Evolutionary conservation across 305 asterid species (phyloP).

Genomic region (Rubia occidens): DNA sequence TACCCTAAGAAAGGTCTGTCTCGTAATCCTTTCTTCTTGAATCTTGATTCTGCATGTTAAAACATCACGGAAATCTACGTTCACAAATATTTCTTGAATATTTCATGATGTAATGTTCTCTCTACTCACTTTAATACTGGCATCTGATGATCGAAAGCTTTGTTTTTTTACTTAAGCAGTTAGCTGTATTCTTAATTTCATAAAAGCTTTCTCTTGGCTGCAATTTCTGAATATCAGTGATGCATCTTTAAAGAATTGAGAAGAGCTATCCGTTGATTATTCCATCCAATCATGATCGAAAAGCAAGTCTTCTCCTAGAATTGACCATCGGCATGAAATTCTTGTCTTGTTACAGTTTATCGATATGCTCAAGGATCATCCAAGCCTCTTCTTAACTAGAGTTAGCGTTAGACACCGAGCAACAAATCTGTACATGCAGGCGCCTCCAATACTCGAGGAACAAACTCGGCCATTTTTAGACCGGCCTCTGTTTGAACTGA

Average conservation of each 20-base stretch:
- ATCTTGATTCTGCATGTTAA: background rate
- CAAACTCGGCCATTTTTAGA: conserved; percentile 77
- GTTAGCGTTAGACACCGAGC: conserved; percentile 71
- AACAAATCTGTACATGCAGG: conserved; percentile 86
- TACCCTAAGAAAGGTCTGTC: conserved; percentile 59
- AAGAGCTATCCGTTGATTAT: background rate
- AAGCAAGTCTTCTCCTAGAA: background rate
- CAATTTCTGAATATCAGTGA: background rate
- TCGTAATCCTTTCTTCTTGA: conserved; percentile 16
- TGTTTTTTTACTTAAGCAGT: too few species aligned
- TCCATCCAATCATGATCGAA: background rate
- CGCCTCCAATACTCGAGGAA: conserved; percentile 87
- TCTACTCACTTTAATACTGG: too few species aligned
- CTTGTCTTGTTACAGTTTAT: conserved; percentile 57
- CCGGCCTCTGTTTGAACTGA: conserved; percentile 53
- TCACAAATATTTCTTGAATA: too few species aligned
- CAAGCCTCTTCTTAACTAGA: conserved; percentile 57
- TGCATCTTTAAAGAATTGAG: background rate
- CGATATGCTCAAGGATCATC: conserved; percentile 70
- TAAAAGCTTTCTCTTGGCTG: too few species aligned
- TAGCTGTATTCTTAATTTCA: too few species aligned
- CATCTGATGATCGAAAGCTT: background rate
- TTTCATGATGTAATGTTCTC: too few species aligned
- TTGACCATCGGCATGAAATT: background rate
- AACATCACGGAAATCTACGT: background rate